Evolutionary conservation across 2,329 filamentous ascomycete species (phyloP), one percentile per base, ranked within the genome.

Genomic region (Penicillium janthinellum): DNA sequence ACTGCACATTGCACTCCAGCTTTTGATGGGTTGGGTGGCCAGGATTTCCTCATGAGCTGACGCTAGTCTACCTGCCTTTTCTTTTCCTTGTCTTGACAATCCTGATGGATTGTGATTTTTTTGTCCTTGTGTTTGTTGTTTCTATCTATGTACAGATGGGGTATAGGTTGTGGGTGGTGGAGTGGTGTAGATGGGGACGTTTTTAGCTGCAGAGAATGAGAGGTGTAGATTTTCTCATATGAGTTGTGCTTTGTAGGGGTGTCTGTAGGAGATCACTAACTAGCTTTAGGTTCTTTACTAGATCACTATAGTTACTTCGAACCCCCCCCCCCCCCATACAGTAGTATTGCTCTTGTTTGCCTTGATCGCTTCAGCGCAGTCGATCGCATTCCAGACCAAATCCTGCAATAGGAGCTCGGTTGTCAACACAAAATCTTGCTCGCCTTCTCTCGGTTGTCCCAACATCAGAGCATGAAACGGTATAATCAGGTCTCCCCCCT

Each of bases 1-100:
- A 14, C 48, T 63, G 61, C 61, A 62, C 62, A 61, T 62, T 25
- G 51, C 34, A 37, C 37, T 38, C 50, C 44, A 34, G 17, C 39
- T 60, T 56, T 57, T 68, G 58, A 61, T 65, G 65, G 64, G 60
- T 50, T 64, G 62, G 58, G 65, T 66, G 61, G 59, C 54, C 57
- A 49, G 58, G 57, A 63, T 63, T 63, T 48, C 51, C 56, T 61
- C 53, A 63, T 55, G 57, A 65, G 62, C 61, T 56, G 44, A 59
- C 56, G 61, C 62, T 65, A 61, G 52, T 56, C 56, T 47, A 54
- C 53, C 53, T n/a, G 56, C 53, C 57, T 47, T 58, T 34, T 34
- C 35, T 34, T 31, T n/a, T 61, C 35, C 25, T 55, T 57, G 22
- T 62, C 48, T 56, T 25, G 22, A 55, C 34, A 25, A 11, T 62